Conservation (phyloP, 225 moss, liverwort and hornwort genomes). For the Asterella californica region DNA sequence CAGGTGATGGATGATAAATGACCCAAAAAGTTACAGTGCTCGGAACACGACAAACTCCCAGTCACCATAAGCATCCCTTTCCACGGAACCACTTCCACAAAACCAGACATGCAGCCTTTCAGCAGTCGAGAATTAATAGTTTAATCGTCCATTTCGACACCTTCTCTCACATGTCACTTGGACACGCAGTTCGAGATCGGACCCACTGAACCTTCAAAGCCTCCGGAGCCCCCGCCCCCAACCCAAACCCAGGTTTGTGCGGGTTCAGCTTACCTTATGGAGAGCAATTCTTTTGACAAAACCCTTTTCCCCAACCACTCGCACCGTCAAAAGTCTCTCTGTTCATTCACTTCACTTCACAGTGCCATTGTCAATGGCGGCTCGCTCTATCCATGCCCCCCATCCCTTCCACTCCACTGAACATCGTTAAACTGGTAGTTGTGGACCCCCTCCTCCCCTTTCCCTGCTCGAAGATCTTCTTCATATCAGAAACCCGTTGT, state of each 20-base stretch:
- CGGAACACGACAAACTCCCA: background rate
- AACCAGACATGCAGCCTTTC: background rate
- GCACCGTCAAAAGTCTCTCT: background rate
- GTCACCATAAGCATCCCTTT: background rate
- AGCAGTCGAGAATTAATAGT: background rate
- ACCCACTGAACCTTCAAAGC: background rate
- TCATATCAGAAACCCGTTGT: too few species aligned
- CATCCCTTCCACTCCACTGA: background rate
- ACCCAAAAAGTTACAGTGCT: background rate
- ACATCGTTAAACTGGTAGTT: too few species aligned
- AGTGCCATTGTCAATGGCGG: conserved; percentile 4
- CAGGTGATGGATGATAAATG: background rate
- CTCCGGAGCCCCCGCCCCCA: background rate
- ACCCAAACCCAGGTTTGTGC: background rate
- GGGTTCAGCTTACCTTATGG: too few species aligned
- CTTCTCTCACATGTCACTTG: background rate
- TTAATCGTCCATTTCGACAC: background rate
- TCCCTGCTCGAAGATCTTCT: too few species aligned
- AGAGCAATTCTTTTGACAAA: background rate
- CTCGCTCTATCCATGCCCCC: background rate
- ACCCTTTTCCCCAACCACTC: background rate
- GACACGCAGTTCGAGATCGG: background rate
- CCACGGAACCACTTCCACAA: background rate
- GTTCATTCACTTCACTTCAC: background rate
- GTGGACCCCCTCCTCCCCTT: too few species aligned